Conservation (phyloP, 345 rosid genomes). For the Gossypium ekmanianum region DNA sequence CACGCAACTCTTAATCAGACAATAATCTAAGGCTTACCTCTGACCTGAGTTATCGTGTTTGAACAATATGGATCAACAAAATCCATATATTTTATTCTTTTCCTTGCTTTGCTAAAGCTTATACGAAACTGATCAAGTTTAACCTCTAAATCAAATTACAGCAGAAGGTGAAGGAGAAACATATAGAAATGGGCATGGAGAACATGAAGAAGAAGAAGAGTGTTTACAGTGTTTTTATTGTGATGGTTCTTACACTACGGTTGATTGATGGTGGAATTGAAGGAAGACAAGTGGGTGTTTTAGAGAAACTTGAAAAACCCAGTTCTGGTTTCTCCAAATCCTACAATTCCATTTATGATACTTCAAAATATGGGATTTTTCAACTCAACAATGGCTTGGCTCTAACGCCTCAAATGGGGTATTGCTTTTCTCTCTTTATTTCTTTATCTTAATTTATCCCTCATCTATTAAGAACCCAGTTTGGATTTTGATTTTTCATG, state of each 20-base stretch:
- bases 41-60: neutral
- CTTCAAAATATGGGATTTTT: slow-evolving; percentile 68
- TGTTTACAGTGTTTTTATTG: slow-evolving; percentile 12
- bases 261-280: slow-evolving; percentile 31
- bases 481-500: slow-evolving; percentile 8
- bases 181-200: slow-evolving; percentile 6
- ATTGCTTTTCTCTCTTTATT: slow-evolving; percentile 11
- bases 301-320: slow-evolving; percentile 32
- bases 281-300: slow-evolving; percentile 43
- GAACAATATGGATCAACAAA: neutral
- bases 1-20: neutral
- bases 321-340: slow-evolving; percentile 40
- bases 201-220: slow-evolving; percentile 15
- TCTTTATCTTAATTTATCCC: neutral
- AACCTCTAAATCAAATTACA: neutral
- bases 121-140: neutral
- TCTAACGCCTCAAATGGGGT: slow-evolving; percentile 97
- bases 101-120: neutral
- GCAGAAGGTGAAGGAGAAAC: neutral
- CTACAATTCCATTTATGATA: slow-evolving; percentile 51
- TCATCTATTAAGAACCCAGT: neutral
- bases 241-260: slow-evolving; percentile 27
- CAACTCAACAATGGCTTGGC: slow-evolving; percentile 88
- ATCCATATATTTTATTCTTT: neutral
- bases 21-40: neutral